Conservation (phyloP, 2,329 filamentous ascomycete genomes). For the Byssothecium circinans region DNA sequence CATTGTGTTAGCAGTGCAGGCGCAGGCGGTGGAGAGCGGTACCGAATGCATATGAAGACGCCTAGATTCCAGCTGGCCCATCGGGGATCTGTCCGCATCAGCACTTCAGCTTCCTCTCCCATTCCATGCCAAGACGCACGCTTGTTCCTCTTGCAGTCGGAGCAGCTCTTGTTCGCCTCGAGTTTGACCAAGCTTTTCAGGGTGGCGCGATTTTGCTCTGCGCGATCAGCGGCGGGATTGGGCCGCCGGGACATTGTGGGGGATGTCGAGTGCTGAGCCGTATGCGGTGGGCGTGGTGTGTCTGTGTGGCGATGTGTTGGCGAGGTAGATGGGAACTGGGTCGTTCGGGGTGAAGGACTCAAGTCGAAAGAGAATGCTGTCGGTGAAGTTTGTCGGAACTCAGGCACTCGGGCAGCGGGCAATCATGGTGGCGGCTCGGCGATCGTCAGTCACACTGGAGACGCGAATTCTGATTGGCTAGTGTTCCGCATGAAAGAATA, state of each 20-base stretch:
- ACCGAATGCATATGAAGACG: conserved; percentile 93
- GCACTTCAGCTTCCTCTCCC: neutral
- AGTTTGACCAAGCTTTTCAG: conserved; percentile 95
- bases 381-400: neutral
- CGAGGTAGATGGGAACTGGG: conserved; percentile 2
- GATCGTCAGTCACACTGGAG: neutral
- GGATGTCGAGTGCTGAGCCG: neutral
- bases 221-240: conserved; percentile 80
- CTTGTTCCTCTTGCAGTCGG: conserved; percentile 98
- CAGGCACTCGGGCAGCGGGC: neutral
- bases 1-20: neutral
- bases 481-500: no score
- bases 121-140: conserved; percentile 59
- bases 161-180: conserved; percentile 93
- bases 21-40: conserved; percentile 7
- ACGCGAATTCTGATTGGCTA: neutral
- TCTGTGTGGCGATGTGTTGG: neutral
- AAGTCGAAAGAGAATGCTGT: neutral
- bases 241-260: conserved; percentile 75
- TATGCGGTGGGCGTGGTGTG: neutral
- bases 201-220: conserved; percentile 88
- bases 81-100: conserved; percentile 72
- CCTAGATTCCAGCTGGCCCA: conserved; percentile 99
- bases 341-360: conserved; percentile 1
- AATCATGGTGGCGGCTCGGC: neutral